These are phyloP conservation scores for Pseudisothecium myosuroides DNA, from an alignment of 225 moss, liverwort and hornwort species.

Conservation along the genomic window DNA sequence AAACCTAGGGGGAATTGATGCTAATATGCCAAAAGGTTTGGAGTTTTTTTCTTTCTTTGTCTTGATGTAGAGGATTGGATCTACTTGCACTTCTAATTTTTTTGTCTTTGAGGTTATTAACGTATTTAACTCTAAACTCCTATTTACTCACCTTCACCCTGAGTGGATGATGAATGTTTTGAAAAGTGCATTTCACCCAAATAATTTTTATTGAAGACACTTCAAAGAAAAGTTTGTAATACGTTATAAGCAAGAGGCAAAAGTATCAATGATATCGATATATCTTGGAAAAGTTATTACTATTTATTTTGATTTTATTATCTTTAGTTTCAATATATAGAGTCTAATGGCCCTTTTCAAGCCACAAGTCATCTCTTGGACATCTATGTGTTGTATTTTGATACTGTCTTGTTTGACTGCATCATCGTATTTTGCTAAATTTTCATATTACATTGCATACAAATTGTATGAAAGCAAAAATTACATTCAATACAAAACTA, in stretches of 20 bases:
- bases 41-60: neutral
- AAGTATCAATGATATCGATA: neutral
- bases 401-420: neutral
- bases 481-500: too few relatives aligned
- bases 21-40: accelerated
- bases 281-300: neutral
- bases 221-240: neutral
- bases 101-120: too few relatives aligned
- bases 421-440: neutral
- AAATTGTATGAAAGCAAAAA: too few relatives aligned
- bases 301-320: neutral
- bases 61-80: accelerated
- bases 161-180: too few relatives aligned
- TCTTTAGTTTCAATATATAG: too few relatives aligned
- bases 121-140: too few relatives aligned
- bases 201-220: neutral
- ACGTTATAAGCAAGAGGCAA: accelerated
- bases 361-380: neutral
- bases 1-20: accelerated
- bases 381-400: neutral
- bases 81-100: too few relatives aligned
- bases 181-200: neutral
- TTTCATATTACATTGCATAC: neutral
- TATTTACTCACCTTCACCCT: too few relatives aligned
- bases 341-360: neutral